phyloP scores from a whole-genome alignment of 352 stramenopile species.

The Globisporangium heterothallicum region DNA sequence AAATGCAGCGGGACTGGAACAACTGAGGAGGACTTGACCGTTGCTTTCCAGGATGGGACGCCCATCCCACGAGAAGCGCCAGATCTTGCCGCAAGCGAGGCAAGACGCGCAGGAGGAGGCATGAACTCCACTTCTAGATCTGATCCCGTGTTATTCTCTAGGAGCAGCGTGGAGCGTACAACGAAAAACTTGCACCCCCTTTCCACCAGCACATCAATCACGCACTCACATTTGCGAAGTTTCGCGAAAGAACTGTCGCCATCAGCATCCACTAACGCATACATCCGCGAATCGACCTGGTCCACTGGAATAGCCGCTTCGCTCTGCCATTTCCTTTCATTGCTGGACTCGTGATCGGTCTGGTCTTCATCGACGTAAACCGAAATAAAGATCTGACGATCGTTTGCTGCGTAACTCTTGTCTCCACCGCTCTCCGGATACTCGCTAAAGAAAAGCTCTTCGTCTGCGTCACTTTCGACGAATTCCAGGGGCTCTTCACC shows the following conservation, averaged over 20 bases:
- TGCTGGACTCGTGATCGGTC: conserved; percentile 24
- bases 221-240: conserved; percentile 77
- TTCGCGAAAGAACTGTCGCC: conserved; percentile 30
- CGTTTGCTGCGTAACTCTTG: conserved; percentile 15
- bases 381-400: conserved; percentile 64
- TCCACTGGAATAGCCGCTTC: conserved; percentile 76
- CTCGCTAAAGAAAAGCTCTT: conserved; percentile 5
- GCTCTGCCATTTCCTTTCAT: conserved; percentile 54
- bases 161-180: conserved; percentile 67
- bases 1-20: conserved; percentile 71
- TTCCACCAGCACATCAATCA: conserved; percentile 83
- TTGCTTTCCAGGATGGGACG: conserved; percentile 61
- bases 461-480: conserved; percentile 14
- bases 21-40: conserved; percentile 52
- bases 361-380: conserved; percentile 47
- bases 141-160: conserved; percentile 82
- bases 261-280: conserved; percentile 66
- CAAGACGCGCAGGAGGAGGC: conserved; percentile 36
- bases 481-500: conserved; percentile 67
- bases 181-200: conserved; percentile 86
- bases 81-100: conserved; percentile 28
- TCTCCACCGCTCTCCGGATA: conserved; percentile 10
- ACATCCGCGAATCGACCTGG: conserved; percentile 80
- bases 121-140: conserved; percentile 85
- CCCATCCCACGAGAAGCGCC: conserved; percentile 28